A percentile compares a stretch with the other conserved stretches of the same genome.
These are phyloP conservation scores for Akanthomyces uredinophilus DNA, from an alignment of 2,329 filamentous ascomycete genomes.

Conservation along the genomic window DNA sequence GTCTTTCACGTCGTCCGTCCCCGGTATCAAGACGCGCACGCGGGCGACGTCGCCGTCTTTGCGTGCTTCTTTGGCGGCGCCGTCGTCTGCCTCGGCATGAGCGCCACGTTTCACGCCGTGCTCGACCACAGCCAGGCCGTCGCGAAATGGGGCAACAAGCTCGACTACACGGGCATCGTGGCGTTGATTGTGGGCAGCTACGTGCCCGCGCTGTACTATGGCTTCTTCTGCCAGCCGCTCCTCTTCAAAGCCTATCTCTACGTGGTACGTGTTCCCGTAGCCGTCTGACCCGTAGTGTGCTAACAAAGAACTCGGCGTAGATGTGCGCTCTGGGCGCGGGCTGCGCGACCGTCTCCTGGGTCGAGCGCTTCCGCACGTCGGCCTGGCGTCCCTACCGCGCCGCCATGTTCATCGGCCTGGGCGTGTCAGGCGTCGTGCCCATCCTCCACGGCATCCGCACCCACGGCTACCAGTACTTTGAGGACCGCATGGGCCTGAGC, in stretches of 20 bases:
- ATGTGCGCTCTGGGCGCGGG: conserved; percentile 73
- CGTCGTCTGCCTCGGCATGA: conserved; percentile 70
- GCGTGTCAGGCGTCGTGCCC: conserved; percentile 76
- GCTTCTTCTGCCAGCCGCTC: conserved; percentile 64
- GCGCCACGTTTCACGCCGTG: conserved; percentile 78
- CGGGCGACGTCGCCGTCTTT: conserved; percentile 66
- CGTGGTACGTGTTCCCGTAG: conserved; percentile 49
- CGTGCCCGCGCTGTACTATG: conserved; percentile 83
- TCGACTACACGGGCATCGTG: conserved; percentile 94
- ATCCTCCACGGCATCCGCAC: conserved; percentile 68
- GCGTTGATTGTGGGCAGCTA: conserved; percentile 87
- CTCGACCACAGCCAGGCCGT: conserved; percentile 78
- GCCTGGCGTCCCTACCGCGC: conserved; percentile 80
- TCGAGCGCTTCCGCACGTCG: conserved; percentile 79
- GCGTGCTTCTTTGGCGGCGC: conserved; percentile 75
- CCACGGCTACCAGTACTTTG: conserved; percentile 62
- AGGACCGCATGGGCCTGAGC: conserved; percentile 69
- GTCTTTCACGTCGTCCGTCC: conserved; percentile 56
- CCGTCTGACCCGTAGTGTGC: too few species aligned
- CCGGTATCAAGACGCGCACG: conserved; percentile 59
- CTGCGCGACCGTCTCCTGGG: conserved; percentile 70
- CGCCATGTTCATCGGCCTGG: conserved; percentile 83
- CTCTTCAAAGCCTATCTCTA: conserved; percentile 69
- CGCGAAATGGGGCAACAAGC: conserved; percentile 78
- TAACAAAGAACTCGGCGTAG: conserved; percentile 37